These are phyloP conservation scores for Cairneyella variabilis DNA, from an alignment of 495 filamentous ascomycete species.

Conservation along the genomic window DNA sequence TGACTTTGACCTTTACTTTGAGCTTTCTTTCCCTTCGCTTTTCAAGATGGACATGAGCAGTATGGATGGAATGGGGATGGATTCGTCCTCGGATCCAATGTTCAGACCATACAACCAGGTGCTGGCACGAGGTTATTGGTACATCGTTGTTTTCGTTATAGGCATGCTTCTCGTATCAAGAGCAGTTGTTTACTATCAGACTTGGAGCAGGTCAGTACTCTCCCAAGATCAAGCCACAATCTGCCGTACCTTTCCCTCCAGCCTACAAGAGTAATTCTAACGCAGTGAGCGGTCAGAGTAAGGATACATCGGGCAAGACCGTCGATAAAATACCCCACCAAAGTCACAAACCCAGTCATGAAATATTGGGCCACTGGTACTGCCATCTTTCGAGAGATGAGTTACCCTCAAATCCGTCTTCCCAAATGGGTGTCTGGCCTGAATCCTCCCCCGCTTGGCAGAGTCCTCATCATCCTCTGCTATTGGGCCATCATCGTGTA, in stretches of 20 bases:
- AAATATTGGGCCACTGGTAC: constrained; percentile 61
- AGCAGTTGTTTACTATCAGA: constrained; percentile 23
- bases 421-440: constrained; percentile 39
- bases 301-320: constrained; percentile 31
- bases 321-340: constrained; percentile 49
- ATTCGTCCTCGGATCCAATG: constrained; percentile 19
- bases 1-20: too few relatives aligned
- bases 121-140: constrained; percentile 47
- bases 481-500: constrained; percentile 57
- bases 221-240: too few relatives aligned
- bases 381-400: constrained; percentile 62
- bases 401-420: constrained; percentile 56
- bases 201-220: not conserved
- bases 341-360: constrained; percentile 53
- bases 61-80: constrained; percentile 26
- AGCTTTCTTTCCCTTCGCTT: too few relatives aligned
- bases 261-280: too few relatives aligned
- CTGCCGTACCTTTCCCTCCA: too few relatives aligned
- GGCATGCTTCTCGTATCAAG: constrained; percentile 34
- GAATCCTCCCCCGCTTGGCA: constrained; percentile 55
- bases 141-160: constrained; percentile 41
- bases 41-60: constrained; percentile 27
- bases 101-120: constrained; percentile 36
- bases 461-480: constrained; percentile 44
- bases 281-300: constrained; percentile 25